phyloP scores from a whole-genome alignment of 192 early-diverging fungal genomes.

The Dimargaris xerosporica region DNA sequence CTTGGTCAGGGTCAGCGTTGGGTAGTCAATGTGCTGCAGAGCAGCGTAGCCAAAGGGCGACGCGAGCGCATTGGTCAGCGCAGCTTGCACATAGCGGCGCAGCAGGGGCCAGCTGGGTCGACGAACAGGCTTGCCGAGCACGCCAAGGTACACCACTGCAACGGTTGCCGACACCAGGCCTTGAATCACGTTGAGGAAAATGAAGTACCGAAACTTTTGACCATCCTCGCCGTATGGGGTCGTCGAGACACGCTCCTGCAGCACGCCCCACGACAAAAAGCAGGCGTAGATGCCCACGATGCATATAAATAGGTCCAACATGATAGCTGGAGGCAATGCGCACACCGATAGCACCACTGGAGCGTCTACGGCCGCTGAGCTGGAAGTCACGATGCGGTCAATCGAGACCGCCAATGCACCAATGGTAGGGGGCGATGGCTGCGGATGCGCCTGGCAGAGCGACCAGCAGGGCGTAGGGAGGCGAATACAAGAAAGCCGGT shows the following conservation, averaged over 20 bases:
- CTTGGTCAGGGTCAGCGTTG: slow-evolving; percentile 91
- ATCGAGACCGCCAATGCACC: no score
- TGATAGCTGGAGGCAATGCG: no score
- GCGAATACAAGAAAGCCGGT: no score
- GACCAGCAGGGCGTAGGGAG: no score
- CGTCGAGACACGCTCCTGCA: slow-evolving; percentile 86
- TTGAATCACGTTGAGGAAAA: slow-evolving; percentile 83
- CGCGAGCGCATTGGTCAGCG: slow-evolving; percentile 54
- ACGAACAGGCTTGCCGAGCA: slow-evolving; percentile 28
- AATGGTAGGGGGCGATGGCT: no score
- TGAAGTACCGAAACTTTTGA: slow-evolving; percentile 69
- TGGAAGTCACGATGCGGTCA: no score
- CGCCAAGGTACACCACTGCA: slow-evolving; percentile 56
- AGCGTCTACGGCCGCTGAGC: no score
- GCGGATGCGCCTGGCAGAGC: no score
- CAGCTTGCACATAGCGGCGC: slow-evolving; percentile 56
- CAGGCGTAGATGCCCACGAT: slow-evolving; percentile 81
- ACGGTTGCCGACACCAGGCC: slow-evolving; percentile 59
- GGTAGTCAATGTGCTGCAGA: slow-evolving; percentile 90
- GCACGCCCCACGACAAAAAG: slow-evolving; percentile 91
- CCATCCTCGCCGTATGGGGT: slow-evolving; percentile 59
- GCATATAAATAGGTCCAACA: slow-evolving; percentile 49
- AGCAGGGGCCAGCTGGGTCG: slow-evolving; percentile 21
- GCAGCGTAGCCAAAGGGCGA: slow-evolving; percentile 90
- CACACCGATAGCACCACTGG: no score